Evolutionary conservation across 2,329 filamentous ascomycete species (phyloP).

Genomic region (Dothistroma pini): DNA sequence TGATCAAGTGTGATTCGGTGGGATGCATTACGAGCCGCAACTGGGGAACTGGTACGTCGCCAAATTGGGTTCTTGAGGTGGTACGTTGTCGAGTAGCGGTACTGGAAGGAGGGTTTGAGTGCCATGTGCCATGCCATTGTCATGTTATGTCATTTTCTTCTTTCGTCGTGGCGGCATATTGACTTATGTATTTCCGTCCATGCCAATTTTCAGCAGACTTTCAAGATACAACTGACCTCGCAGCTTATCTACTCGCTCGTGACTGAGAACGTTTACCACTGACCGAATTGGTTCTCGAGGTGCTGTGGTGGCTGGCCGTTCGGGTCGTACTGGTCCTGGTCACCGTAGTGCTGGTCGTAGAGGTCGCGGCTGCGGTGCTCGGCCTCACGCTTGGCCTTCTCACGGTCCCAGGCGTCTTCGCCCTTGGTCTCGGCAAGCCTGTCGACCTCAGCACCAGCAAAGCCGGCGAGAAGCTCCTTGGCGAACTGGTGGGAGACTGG

Average conservation of each 20-base stretch:
- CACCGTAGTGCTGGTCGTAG: constrained; percentile 50
- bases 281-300: constrained; percentile 32
- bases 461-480: constrained; percentile 70
- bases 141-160: too few relatives aligned
- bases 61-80: too few relatives aligned
- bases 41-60: too few relatives aligned
- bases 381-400: constrained; percentile 47
- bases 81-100: too few relatives aligned
- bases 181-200: too few relatives aligned
- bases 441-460: constrained; percentile 73
- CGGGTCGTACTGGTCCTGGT: constrained; percentile 46
- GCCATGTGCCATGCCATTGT: too few relatives aligned
- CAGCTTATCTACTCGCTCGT: not conserved
- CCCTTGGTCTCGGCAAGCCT: constrained; percentile 62
- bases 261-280: not conserved
- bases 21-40: too few relatives aligned
- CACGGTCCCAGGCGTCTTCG: constrained; percentile 47
- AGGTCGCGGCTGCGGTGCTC: constrained; percentile 42
- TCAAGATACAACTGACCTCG: not conserved
- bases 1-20: too few relatives aligned
- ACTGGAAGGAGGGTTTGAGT: too few relatives aligned
- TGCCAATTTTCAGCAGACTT: not conserved
- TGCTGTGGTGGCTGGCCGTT: constrained; percentile 39
- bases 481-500: constrained; percentile 68
- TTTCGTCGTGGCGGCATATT: too few relatives aligned